Evolutionary conservation across 805 yeast genomes (phyloP).

Genomic region (Sugiyamaella valdiviana): DNA sequence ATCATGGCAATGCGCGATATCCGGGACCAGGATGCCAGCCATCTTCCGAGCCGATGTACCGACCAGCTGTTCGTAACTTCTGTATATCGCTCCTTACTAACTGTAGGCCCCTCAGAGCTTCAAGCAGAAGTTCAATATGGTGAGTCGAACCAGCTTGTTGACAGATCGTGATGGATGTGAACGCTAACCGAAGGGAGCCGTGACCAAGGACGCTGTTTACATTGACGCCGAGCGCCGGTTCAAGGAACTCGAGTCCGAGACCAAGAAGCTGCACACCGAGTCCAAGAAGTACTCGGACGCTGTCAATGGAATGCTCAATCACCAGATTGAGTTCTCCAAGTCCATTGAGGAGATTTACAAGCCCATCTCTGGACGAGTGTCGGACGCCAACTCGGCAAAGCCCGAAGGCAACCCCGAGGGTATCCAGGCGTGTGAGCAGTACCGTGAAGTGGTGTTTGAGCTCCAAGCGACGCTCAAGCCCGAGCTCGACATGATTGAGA

Average conservation of each 20-base stretch:
- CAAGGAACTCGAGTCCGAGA: conserved; percentile 83
- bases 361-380: conserved; percentile 87
- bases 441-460: conserved; percentile 80
- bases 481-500: conserved; percentile 85
- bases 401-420: conserved; percentile 98
- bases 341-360: conserved; percentile 94
- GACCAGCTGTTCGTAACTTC: too few species aligned
- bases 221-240: conserved; percentile 94
- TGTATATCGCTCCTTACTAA: too few species aligned
- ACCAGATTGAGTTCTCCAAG: conserved; percentile 91
- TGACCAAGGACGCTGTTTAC: conserved; percentile 79
- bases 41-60: too few species aligned
- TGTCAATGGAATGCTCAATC: conserved; percentile 87
- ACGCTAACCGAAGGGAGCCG: conserved; percentile 25
- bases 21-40: too few species aligned
- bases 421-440: conserved; percentile 87
- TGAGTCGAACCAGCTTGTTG: neutral
- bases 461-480: conserved; percentile 83
- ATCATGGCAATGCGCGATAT: too few species aligned
- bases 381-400: conserved; percentile 78
- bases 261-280: conserved; percentile 84
- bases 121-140: conserved; percentile 84
- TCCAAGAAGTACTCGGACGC: conserved; percentile 85
- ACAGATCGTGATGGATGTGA: neutral
- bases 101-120: conserved; percentile 76